Conservation (phyloP, 2,329 filamentous ascomycete genomes). For the Fusarium brevicatenulatum region DNA sequence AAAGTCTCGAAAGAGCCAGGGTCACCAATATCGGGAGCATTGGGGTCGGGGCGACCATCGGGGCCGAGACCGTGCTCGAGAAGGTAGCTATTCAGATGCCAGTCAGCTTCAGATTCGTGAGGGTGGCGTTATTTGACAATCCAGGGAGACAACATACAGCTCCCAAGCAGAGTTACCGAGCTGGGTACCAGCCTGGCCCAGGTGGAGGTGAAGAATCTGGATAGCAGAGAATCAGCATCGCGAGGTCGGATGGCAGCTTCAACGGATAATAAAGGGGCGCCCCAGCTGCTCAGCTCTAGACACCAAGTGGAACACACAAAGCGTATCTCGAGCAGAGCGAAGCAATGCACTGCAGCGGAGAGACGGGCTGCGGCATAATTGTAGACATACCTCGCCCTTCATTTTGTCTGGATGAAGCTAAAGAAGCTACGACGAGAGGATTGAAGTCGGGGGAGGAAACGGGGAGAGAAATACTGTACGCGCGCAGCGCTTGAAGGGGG, state of each 20-base stretch:
- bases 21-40: conserved; percentile 67
- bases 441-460: conserved; percentile 34
- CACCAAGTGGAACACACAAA: conserved; percentile 37
- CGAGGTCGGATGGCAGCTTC: conserved; percentile 16
- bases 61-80: conserved; percentile 76
- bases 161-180: conserved; percentile 81
- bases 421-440: conserved; percentile 34
- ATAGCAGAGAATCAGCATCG: conserved; percentile 31
- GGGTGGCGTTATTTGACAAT: conserved; percentile 5
- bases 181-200: conserved; percentile 77
- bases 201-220: conserved; percentile 71
- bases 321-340: conserved; percentile 10
- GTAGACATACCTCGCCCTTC: conserved; percentile 65
- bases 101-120: conserved; percentile 37
- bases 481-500: conserved; percentile 50
- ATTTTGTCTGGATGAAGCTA: conserved; percentile 53
- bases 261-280: conserved; percentile 8
- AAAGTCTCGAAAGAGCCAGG: conserved; percentile 76
- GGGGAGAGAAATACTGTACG: conserved; percentile 43
- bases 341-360: conserved; percentile 1
- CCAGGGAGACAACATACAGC: conserved; percentile 66
- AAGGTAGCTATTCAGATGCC: conserved; percentile 65
- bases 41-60: conserved; percentile 72
- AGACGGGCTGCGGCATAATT: neutral
- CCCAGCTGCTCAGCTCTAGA: conserved; percentile 18